Evolutionary conservation across 768 basidiomycete species (phyloP).

Genomic region (Suillus ampliporus): DNA sequence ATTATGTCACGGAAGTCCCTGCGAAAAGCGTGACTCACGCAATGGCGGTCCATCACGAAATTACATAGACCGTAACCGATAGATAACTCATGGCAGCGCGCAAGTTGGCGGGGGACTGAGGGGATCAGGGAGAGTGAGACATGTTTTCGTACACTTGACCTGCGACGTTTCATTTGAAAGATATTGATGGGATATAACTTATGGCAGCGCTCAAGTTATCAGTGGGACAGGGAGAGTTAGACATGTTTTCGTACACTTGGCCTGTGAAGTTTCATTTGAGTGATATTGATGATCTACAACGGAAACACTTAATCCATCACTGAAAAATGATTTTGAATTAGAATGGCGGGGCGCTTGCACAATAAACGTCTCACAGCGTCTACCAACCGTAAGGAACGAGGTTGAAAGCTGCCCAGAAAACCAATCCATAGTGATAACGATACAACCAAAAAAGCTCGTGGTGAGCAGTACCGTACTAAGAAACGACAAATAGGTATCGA

Average conservation of each 20-base stretch:
- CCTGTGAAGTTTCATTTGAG: no score
- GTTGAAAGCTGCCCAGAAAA: neutral
- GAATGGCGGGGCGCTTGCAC: neutral
- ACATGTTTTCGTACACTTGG: no score
- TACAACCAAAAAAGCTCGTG: neutral
- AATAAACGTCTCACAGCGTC: neutral
- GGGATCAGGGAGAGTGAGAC: neutral
- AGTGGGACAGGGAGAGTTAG: no score
- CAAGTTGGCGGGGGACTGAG: neutral
- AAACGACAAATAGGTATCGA: constrained; percentile 31
- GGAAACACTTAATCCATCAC: neutral
- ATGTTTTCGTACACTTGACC: neutral
- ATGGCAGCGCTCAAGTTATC: no score
- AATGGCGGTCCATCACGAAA: no score
- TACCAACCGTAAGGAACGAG: neutral
- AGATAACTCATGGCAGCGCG: neutral
- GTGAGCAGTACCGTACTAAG: neutral
- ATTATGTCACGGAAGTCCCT: no score
- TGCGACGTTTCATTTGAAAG: neutral
- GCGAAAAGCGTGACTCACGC: no score
- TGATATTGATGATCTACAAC: no score
- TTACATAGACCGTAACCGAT: no score
- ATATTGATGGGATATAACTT: neutral
- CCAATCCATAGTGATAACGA: neutral
- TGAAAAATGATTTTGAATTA: neutral